These are phyloP conservation scores for Neurospora sp. DNA, from an alignment of 495 filamentous ascomycete species.

Conservation along the genomic window DNA sequence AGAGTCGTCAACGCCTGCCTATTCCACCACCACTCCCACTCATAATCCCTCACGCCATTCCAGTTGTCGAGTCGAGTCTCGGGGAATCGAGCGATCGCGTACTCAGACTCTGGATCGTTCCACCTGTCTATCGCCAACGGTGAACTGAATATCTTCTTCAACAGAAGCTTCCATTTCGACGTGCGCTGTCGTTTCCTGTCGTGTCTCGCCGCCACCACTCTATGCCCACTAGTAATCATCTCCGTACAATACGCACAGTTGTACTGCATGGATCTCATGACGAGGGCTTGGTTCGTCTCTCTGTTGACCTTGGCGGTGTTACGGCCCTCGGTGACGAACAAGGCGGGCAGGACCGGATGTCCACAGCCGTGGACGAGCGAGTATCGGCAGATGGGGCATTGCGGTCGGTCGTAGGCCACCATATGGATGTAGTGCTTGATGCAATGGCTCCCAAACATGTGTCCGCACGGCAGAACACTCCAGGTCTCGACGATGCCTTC, in stretches of 20 bases:
- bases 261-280: not conserved
- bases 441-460: slow-evolving; percentile 35
- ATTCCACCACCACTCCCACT: slow-evolving; percentile 23
- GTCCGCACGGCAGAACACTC: slow-evolving; percentile 35
- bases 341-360: slow-evolving; percentile 25
- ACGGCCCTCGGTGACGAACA: slow-evolving; percentile 1
- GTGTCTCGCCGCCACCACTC: not conserved
- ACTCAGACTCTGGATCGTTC: not conserved
- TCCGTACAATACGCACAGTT: not conserved
- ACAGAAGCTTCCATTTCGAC: not conserved
- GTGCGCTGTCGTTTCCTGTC: not conserved
- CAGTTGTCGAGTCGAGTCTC: not conserved
- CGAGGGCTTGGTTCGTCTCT: not conserved
- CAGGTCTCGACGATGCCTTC: slow-evolving; percentile 32
- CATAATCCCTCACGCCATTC: slow-evolving; percentile 10
- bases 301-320: not conserved
- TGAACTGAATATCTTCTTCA: not conserved
- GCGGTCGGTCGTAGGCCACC: slow-evolving; percentile 23
- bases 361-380: slow-evolving; percentile 29
- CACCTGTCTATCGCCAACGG: not conserved
- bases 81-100: not conserved
- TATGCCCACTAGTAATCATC: not conserved
- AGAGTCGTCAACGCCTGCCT: slow-evolving; percentile 1
- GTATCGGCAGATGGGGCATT: slow-evolving; percentile 33
- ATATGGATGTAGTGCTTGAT: slow-evolving; percentile 36